Evolutionary conservation across 2,329 filamentous ascomycete genomes (phyloP).

Genomic region (Knufia petricola): DNA sequence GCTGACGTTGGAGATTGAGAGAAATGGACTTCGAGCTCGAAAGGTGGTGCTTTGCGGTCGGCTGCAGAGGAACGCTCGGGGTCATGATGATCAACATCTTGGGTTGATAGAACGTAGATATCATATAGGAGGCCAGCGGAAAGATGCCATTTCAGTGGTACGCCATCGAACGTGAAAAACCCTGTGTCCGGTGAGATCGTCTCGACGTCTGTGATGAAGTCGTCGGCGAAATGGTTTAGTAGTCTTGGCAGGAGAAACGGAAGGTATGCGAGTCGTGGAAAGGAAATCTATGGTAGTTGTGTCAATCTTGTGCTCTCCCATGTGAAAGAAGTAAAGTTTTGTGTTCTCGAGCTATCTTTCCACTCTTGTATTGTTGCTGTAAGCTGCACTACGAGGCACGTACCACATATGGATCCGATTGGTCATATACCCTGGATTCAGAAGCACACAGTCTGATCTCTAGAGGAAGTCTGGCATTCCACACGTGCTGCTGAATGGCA

Average conservation of each 20-base stretch:
- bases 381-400: slow-evolving; percentile 6
- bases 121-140: slow-evolving; percentile 61
- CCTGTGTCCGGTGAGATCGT: slow-evolving; percentile 39
- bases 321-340: too few species aligned
- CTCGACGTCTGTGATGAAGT: slow-evolving; percentile 49
- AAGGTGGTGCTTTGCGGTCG: slow-evolving; percentile 40
- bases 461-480: slow-evolving; percentile 51
- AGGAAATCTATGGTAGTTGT: slow-evolving; percentile 28
- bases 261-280: slow-evolving; percentile 58
- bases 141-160: slow-evolving; percentile 64
- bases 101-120: slow-evolving; percentile 42
- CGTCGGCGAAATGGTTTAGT: slow-evolving; percentile 51
- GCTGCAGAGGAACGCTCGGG: slow-evolving; percentile 9
- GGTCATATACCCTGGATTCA: slow-evolving; percentile 52
- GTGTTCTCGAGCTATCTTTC: too few species aligned
- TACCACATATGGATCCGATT: slow-evolving; percentile 53
- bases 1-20: slow-evolving; percentile 11
- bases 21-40: slow-evolving; percentile 55
- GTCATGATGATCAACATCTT: slow-evolving; percentile 38
- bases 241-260: slow-evolving; percentile 55
- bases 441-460: slow-evolving; percentile 49
- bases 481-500: slow-evolving; percentile 32
- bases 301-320: background rate
- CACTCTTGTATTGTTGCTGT: background rate
- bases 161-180: slow-evolving; percentile 59